Percentiles rank a stretch among this genome's conserved stretches.
Evolutionary conservation across 1,139 yeast species (phyloP).

Genomic region (Arxiozyma bovina): DNA sequence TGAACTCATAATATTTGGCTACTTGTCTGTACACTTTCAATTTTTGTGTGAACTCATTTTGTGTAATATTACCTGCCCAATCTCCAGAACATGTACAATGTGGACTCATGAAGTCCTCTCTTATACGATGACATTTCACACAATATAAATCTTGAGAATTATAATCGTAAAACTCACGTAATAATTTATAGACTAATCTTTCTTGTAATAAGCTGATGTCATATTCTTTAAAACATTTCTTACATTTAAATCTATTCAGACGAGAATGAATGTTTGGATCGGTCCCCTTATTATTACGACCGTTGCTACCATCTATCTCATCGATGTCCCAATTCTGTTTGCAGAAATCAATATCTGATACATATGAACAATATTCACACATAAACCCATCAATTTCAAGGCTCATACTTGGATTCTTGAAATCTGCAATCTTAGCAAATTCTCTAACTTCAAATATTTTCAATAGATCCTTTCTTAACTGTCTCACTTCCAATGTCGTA

Average conservation of each 20-base stretch:
- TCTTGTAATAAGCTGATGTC: conserved; percentile 72
- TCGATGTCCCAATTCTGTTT: conserved; percentile 41
- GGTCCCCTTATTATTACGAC: not conserved
- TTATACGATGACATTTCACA: conserved; percentile 59
- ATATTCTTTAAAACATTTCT: conserved; percentile 55
- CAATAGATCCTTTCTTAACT: conserved; percentile 66
- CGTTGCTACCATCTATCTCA: not conserved
- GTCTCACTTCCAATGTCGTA: conserved; percentile 62
- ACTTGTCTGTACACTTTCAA: conserved; percentile 49
- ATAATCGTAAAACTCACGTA: conserved; percentile 48
- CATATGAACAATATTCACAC: conserved; percentile 71
- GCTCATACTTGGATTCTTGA: conserved; percentile 66
- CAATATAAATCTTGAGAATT: conserved; percentile 79
- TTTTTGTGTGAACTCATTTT: conserved; percentile 38
- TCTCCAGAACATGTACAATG: conserved; percentile 84
- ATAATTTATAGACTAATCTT: conserved; percentile 56
- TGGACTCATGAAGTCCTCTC: conserved; percentile 59
- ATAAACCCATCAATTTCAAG: conserved; percentile 58
- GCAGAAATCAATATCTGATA: conserved; percentile 76
- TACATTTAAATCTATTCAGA: conserved; percentile 48
- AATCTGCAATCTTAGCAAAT: conserved; percentile 70
- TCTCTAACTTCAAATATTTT: conserved; percentile 71
- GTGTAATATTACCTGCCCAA: conserved; percentile 57
- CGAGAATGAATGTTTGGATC: not conserved
- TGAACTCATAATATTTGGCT: conserved; percentile 52